These are phyloP conservation scores for Ajuga chamaepitys DNA, from an alignment of 257 asterid genomes.

Conservation along the genomic window DNA sequence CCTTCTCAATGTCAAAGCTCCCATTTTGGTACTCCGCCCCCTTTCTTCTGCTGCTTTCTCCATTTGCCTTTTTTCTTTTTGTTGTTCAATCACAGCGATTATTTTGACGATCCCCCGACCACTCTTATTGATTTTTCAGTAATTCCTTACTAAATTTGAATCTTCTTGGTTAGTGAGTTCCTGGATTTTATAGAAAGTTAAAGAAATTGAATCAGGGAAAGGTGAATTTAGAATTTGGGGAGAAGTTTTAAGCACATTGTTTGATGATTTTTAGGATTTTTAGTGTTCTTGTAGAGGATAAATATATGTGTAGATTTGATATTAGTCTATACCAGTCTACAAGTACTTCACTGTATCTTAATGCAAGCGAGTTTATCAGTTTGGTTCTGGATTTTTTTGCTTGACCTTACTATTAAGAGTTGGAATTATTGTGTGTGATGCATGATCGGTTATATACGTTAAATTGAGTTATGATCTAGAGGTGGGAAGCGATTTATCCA, in stretches of 20 bases:
- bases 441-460: background rate
- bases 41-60: background rate
- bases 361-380: no score
- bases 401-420: no score
- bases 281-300: background rate
- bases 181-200: background rate
- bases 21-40: conserved; percentile 64
- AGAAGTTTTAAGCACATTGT: background rate
- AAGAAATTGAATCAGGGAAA: background rate
- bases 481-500: no score
- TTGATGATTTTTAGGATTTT: background rate
- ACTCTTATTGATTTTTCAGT: background rate
- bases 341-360: background rate
- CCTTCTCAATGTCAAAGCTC: conserved; percentile 45
- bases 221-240: conserved; percentile 1
- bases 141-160: background rate
- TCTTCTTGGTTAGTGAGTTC: background rate
- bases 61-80: background rate
- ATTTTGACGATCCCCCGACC: background rate
- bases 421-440: no score
- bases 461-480: background rate
- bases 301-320: background rate
- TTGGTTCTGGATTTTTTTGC: no score
- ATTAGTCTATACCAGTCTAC: no score
- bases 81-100: background rate